Base-by-base conservation (phyloP, 352 stramenopile genomes). In the Thalassiosira oceanica region DNA sequence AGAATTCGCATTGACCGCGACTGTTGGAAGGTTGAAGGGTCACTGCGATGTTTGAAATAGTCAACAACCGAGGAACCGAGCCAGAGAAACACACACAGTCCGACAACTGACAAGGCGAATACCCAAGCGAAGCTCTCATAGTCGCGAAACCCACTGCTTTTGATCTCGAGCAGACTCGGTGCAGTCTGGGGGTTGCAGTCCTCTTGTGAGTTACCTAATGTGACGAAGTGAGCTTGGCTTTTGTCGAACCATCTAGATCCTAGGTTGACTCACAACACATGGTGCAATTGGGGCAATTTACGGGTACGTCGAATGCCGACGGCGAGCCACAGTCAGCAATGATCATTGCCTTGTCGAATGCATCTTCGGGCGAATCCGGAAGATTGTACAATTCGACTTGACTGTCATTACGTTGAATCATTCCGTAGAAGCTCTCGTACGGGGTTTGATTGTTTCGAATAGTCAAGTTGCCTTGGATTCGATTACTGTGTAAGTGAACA, bases 191-290 rank as follows among this genome's bases (percentile, higher is more conserved):
- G 37, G 31, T 55, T 42, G 31, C 46, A 41, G 20, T 55, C 13
- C 15, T 28, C 46, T n/a, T 55, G 18, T 21, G 46, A 24, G 42
- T 55, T 55, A 28, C 46, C 46, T 55, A 28, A 37, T 13, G 8
- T 8, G 7, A 37, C 31, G n/a, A 8, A 37, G 31, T n/a, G n/a
- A 37, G n/a, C 8, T 37, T 37, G 31, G 31, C 31, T 37, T n/a
- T 13, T n/a, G 8, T n/a, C 8, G n/a, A n/a, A 37, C 31, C 31
- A 37, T n/a, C 31, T n/a, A 37, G 24, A 20, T 13, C 6, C 5
- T 46, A 18, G 5, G 24, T 11, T 36, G 4, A 52, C 44, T 52
- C 44, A 52, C 44, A 52, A 16, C 44, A 52, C 44, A 52, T 52
- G 6, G 18, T 52, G 21, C 44, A 52, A 6, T 52, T 24, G 5